Conservation (phyloP, 73 alveolate species). For the Stentor coeruleus region DNA sequence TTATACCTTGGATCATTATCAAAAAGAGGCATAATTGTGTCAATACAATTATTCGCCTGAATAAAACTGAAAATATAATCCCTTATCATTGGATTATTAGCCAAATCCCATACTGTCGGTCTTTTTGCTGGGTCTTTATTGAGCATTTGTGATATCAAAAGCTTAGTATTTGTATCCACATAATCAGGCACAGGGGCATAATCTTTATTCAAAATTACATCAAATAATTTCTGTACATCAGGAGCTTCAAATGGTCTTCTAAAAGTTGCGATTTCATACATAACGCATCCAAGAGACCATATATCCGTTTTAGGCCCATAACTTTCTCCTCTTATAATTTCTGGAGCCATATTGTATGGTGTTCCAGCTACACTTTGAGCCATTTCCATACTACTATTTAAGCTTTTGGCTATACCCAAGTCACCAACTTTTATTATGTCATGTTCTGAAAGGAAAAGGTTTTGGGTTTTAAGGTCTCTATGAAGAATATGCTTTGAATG, state of each 20-base stretch:
- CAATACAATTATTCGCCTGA: constrained; percentile 47
- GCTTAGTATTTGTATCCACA: constrained; percentile 42
- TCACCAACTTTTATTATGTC: constrained; percentile 92
- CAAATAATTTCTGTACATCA: constrained; percentile 53
- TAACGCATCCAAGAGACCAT: constrained; percentile 97
- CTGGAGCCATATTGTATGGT: constrained; percentile 97
- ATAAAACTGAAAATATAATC: constrained; percentile 57
- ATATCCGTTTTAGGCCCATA: constrained; percentile 96
- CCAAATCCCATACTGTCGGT: constrained; percentile 83
- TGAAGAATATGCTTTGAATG: constrained; percentile 92
- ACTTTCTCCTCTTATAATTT: constrained; percentile 84
- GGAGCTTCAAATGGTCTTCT: constrained; percentile 92
- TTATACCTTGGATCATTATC: constrained; percentile 29
- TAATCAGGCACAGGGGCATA: constrained; percentile 54
- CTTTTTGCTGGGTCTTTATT: constrained; percentile 80
- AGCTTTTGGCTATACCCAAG: constrained; percentile 92
- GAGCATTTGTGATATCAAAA: constrained; percentile 58
- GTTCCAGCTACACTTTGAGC: constrained; percentile 94
- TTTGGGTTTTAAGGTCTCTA: constrained; percentile 91
- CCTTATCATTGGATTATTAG: constrained; percentile 62
- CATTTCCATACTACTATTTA: constrained; percentile 70
- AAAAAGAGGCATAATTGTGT: constrained; percentile 51
- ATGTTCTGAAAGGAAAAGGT: constrained; percentile 80
- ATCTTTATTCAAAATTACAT: constrained; percentile 49
- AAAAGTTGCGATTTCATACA: constrained; percentile 88